Evolutionary conservation across 441 rosid genomes (phyloP), one percentile per base, ranked within the genome.

Genomic region (Adansonia rubrostipa): DNA sequence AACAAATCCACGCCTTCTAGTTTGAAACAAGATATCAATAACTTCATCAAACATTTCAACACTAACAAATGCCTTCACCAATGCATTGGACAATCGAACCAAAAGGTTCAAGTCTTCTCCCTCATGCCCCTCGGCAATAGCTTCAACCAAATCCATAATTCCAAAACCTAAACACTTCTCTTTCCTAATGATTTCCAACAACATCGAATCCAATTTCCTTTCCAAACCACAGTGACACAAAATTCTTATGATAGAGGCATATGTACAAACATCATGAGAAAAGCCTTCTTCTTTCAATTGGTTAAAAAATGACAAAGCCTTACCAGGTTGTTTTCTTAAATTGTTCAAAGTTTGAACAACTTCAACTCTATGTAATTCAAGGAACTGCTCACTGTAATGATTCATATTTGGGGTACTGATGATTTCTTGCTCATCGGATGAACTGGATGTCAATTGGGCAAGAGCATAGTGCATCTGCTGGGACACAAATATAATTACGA

Each of bases 1-100:
- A 22, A 80, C 77, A 61, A 84, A 88, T 44, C 89, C 89, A 33
- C 75, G 64, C 17, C 84, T 79, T 13, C 75, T 76, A 44, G 62
- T 77, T 77, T 81, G 87, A 69, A 87, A 87, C 54, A 95, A 51
- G 78, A 85, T 66, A 79, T 88, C 86, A 77, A 85, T 78, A 8
- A 87, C 97, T 73, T 91, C 94, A 36, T 90, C 88, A 77, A 91
- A 88, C 96, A 89, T 86, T 8, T 81, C 82, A 5, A 79, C 75
- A 82, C 83, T 64, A 57, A 71, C 88, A 85, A 85, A 92, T 22
- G 86, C 83, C 90, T 89, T 92, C 72, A 92, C 84, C 84, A 90
- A 73, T 0, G 86, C 87, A 87, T 89, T 80, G 4, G 84, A 81
- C 50, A 87, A 83, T 53, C 71, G 78, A 8, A 66, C 45, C 76